Evolutionary conservation across 192 early-diverging fungal species (phyloP).

Genomic region (Paraglomus brasilianum): DNA sequence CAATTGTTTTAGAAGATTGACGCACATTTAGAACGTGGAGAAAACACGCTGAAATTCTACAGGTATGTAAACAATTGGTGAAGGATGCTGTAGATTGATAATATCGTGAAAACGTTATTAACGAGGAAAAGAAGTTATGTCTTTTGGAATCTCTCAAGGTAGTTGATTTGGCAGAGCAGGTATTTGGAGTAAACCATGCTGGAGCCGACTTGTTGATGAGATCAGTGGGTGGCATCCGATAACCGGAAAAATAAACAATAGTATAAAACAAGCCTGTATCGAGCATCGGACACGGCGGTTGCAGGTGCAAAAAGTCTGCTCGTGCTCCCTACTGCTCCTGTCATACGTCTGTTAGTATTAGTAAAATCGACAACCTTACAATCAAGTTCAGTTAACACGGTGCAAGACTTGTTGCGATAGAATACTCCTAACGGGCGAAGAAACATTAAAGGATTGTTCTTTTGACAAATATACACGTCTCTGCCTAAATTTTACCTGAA

Average conservation of each 20-base stretch:
- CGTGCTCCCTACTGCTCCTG: too few species aligned
- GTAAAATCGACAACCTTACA: too few species aligned
- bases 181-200: slow-evolving; percentile 17
- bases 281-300: slow-evolving; percentile 2
- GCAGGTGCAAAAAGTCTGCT: too few species aligned
- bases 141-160: slow-evolving; percentile 18
- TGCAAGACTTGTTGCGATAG: too few species aligned
- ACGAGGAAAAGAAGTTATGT: not conserved
- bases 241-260: not conserved
- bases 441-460: too few species aligned
- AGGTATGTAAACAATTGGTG: slow-evolving; percentile 25
- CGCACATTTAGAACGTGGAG: slow-evolving; percentile 24
- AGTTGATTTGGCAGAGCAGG: slow-evolving; percentile 29
- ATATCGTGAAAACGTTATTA: slow-evolving; percentile 20
- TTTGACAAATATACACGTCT: too few species aligned
- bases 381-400: too few species aligned
- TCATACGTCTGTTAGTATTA: too few species aligned
- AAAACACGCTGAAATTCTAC: slow-evolving; percentile 16
- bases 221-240: slow-evolving; percentile 21
- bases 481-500: too few species aligned
- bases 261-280: slow-evolving; percentile 20
- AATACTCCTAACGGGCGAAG: too few species aligned
- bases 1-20: slow-evolving; percentile 26
- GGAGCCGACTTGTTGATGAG: slow-evolving; percentile 4
- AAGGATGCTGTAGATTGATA: slow-evolving; percentile 13